A percentile compares a stretch with the other conserved stretches of the same genome.
phyloP scores from a whole-genome alignment of 192 early-diverging fungal genomes.

The Podila horticola region DNA sequence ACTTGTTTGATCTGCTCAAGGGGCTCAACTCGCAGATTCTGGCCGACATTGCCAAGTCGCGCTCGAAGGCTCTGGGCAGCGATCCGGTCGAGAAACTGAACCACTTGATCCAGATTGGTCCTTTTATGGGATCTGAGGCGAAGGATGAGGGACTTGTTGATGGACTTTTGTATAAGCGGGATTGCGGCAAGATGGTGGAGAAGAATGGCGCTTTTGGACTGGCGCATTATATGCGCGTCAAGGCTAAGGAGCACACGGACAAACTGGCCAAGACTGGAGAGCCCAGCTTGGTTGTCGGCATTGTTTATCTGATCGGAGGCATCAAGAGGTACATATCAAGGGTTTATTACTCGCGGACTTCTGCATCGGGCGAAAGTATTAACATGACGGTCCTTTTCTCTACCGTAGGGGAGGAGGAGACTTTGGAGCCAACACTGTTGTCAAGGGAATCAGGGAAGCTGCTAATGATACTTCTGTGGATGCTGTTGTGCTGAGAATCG shows the following conservation, averaged over 20 bases:
- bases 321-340: slow-evolving; percentile 59
- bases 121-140: slow-evolving; percentile 61
- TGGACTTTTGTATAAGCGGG: slow-evolving; percentile 59
- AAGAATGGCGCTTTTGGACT: slow-evolving; percentile 40
- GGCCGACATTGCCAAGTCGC: slow-evolving; percentile 59
- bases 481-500: slow-evolving; percentile 75
- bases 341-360: neutral
- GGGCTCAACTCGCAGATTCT: slow-evolving; percentile 65
- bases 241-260: slow-evolving; percentile 37
- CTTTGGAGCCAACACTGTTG: slow-evolving; percentile 58
- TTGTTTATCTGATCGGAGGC: slow-evolving; percentile 69
- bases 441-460: slow-evolving; percentile 61
- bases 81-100: slow-evolving; percentile 55
- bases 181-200: slow-evolving; percentile 52
- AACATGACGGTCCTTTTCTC: neutral
- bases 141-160: slow-evolving; percentile 64
- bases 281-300: slow-evolving; percentile 63
- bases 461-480: slow-evolving; percentile 63
- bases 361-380: neutral
- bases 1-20: slow-evolving; percentile 60
- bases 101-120: slow-evolving; percentile 64
- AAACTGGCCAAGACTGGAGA: slow-evolving; percentile 29
- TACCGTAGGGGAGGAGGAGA: slow-evolving; percentile 35
- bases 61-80: slow-evolving; percentile 33
- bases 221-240: slow-evolving; percentile 45